A percentile compares a stretch with the other conserved stretches of the same genome.
phyloP scores from a whole-genome alignment of 768 basidiomycete species.

The Hypsizygus marmoreus region DNA sequence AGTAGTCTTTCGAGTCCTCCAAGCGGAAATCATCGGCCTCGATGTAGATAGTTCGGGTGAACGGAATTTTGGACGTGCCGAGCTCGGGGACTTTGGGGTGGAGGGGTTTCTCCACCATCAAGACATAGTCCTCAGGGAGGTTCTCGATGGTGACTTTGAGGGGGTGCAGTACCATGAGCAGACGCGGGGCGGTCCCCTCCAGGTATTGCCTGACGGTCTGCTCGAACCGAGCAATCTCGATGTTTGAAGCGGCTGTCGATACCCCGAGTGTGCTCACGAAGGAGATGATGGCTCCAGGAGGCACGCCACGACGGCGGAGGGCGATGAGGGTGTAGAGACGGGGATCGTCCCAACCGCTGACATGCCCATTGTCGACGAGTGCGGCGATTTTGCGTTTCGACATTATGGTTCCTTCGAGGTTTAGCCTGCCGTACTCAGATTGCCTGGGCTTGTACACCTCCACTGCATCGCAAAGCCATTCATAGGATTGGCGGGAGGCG shows the following conservation, averaged over 20 bases:
- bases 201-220: slow-evolving; percentile 86
- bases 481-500: slow-evolving; percentile 93
- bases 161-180: slow-evolving; percentile 90
- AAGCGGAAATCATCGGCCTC: slow-evolving; percentile 92
- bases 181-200: slow-evolving; percentile 82
- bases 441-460: slow-evolving; percentile 97
- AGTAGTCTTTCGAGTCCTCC: slow-evolving; percentile 92
- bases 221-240: slow-evolving; percentile 89
- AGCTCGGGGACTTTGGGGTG: slow-evolving; percentile 93
- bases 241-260: slow-evolving; percentile 79
- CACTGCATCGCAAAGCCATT: slow-evolving; percentile 98
- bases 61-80: slow-evolving; percentile 79
- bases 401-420: slow-evolving; percentile 91
- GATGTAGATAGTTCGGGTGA: slow-evolving; percentile 89
- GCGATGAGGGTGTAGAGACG: slow-evolving; percentile 96
- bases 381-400: slow-evolving; percentile 94
- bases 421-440: slow-evolving; percentile 94
- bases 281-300: slow-evolving; percentile 92
- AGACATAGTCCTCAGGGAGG: slow-evolving; percentile 79
- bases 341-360: slow-evolving; percentile 96
- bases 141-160: slow-evolving; percentile 93
- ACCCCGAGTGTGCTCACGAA: slow-evolving; percentile 96
- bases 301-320: slow-evolving; percentile 90
- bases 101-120: slow-evolving; percentile 85
- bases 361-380: slow-evolving; percentile 83